Percentiles rank a stretch among this genome's conserved stretches.
Conservation (phyloP, 1,284 basidiomycete species). For the Mixia osmundae region DNA sequence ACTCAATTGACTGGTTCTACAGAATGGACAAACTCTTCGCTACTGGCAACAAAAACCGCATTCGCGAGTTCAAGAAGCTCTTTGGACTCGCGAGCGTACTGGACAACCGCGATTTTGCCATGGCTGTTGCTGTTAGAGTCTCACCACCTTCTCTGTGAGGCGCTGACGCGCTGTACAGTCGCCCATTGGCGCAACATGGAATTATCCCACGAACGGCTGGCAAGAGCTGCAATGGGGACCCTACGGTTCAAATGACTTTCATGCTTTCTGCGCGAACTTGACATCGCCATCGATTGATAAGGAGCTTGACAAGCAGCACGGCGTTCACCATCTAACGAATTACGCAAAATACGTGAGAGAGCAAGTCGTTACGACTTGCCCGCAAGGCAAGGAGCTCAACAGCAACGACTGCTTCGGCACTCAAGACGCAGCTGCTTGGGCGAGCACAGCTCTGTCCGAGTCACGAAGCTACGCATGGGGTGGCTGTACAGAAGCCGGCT, state of each 20-base stretch:
- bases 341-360: constrained; percentile 8
- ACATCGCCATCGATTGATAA: background rate
- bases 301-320: background rate
- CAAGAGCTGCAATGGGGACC: constrained; percentile 17
- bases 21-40: background rate
- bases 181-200: constrained; percentile 13
- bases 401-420: constrained; percentile 49
- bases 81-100: constrained; percentile 14
- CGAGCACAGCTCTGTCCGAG: constrained; percentile 34
- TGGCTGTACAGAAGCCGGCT: constrained; percentile 16
- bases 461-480: constrained; percentile 84
- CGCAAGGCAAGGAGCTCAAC: constrained; percentile 1
- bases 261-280: constrained; percentile 10
- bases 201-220: constrained; percentile 13
- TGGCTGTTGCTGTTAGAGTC: too few species aligned
- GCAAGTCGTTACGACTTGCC: constrained; percentile 11
- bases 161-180: too few species aligned
- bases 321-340: constrained; percentile 1
- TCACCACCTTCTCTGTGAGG: too few species aligned
- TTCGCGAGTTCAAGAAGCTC: constrained; percentile 7
- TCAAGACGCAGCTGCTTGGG: constrained; percentile 38
- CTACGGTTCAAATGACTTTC: constrained; percentile 9
- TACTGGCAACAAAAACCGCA: background rate
- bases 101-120: constrained; percentile 14
- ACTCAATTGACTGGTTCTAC: too few species aligned